Percentiles rank a stretch among this genome's conserved stretches.
These are phyloP conservation scores for Tetrastigma voinierianum DNA, from an alignment of 164 flowering plant species.

Conservation along the genomic window DNA sequence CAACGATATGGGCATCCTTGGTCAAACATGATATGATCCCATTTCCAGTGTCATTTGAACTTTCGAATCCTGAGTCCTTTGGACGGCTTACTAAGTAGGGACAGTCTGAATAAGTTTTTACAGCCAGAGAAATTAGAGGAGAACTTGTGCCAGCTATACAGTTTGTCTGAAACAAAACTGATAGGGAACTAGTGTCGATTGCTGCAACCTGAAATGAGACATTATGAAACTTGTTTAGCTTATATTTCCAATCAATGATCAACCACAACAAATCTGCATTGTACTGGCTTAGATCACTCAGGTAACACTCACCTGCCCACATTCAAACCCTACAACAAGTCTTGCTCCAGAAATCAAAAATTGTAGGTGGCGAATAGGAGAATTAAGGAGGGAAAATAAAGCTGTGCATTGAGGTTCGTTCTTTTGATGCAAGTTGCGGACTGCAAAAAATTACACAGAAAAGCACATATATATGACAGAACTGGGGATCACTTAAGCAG, in stretches of 20 bases:
- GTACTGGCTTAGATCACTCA: neutral
- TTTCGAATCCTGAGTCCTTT: constrained; percentile 16
- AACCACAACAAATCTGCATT: neutral
- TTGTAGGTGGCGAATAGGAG: constrained; percentile 54
- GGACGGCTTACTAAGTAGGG: constrained; percentile 7
- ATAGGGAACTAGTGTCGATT: constrained; percentile 26
- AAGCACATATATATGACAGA: too few relatives aligned
- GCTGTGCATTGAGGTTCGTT: constrained; percentile 49
- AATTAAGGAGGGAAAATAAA: constrained; percentile 51
- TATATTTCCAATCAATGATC: neutral
- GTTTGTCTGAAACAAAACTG: constrained; percentile 31
- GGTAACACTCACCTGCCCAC: constrained; percentile 39
- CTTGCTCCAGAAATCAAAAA: constrained; percentile 50
- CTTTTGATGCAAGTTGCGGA: constrained; percentile 34
- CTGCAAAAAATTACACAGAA: constrained; percentile 34
- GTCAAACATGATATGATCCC: constrained; percentile 21
- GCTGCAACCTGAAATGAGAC: constrained; percentile 36
- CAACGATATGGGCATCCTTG: constrained; percentile 23
- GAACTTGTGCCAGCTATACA: constrained; percentile 21
- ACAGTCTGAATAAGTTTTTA: constrained; percentile 17
- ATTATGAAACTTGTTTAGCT: neutral
- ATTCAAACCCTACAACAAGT: constrained; percentile 75
- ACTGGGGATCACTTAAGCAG: too few relatives aligned
- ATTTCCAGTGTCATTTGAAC: constrained; percentile 9
- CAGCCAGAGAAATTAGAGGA: constrained; percentile 24